These are phyloP conservation scores for Lachancea thermotolerans DNA, from an alignment of 805 yeast species.

Conservation along the genomic window DNA sequence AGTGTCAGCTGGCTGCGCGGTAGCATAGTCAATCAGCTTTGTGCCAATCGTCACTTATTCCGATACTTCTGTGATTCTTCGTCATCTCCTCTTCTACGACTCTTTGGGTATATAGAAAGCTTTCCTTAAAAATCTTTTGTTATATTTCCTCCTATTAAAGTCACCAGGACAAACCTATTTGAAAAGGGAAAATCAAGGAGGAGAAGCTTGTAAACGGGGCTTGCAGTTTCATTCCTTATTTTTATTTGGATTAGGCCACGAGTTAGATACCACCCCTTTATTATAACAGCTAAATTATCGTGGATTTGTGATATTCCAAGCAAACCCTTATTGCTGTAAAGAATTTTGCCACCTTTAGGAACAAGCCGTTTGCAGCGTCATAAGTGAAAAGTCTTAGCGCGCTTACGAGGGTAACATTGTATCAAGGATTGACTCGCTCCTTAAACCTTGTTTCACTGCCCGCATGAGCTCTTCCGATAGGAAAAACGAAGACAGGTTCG, in stretches of 20 bases:
- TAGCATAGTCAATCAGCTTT: too few relatives aligned
- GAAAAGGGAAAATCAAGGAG: background rate
- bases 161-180: background rate
- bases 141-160: background rate
- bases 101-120: background rate
- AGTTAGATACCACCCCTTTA: too few relatives aligned
- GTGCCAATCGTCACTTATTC: too few relatives aligned
- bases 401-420: too few relatives aligned
- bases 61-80: background rate
- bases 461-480: constrained; percentile 1
- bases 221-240: background rate
- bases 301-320: too few relatives aligned
- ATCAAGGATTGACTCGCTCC: too few relatives aligned
- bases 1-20: too few relatives aligned
- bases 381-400: too few relatives aligned
- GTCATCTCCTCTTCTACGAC: background rate
- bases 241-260: background rate
- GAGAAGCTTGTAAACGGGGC: background rate
- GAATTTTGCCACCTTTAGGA: background rate
- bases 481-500: constrained; percentile 16
- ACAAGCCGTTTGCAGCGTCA: too few relatives aligned
- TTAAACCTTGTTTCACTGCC: too few relatives aligned
- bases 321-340: too few relatives aligned
- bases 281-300: too few relatives aligned
- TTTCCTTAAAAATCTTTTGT: background rate